These are phyloP conservation scores for Ceratopteris richardii DNA, from an alignment of 75 land plant genomes.

Conservation along the genomic window DNA sequence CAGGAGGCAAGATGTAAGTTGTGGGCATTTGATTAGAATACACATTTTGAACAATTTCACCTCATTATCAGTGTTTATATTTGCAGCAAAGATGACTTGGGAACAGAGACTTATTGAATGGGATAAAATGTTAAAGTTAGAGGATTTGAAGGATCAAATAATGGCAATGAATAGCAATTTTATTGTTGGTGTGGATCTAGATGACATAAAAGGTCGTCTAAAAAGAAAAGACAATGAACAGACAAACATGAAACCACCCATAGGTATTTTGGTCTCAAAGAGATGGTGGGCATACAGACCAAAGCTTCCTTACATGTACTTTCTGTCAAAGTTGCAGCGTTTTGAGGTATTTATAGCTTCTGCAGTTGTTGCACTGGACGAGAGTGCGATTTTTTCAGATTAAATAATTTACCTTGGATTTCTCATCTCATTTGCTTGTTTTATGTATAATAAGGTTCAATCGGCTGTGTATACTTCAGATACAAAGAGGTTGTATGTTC, in stretches of 20 bases:
- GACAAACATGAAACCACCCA: conserved; percentile 12
- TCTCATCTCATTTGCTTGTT: neutral
- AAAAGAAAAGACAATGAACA: conserved; percentile 46
- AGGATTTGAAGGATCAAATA: conserved; percentile 45
- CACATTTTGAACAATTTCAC: neutral
- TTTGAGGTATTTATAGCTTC: conserved; percentile 46
- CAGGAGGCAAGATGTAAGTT: conserved; percentile 18
- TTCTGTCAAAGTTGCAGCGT: conserved; percentile 67
- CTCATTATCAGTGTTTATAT: neutral
- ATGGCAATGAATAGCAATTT: conserved; percentile 43
- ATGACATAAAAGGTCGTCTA: conserved; percentile 60
- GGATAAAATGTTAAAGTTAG: conserved; percentile 53
- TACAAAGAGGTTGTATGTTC: conserved; percentile 58
- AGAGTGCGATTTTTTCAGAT: too few relatives aligned
- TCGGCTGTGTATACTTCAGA: conserved; percentile 79
- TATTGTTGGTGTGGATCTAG: conserved; percentile 58
- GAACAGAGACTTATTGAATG: conserved; percentile 66
- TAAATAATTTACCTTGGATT: too few relatives aligned
- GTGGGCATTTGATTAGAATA: neutral
- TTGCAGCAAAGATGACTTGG: conserved; percentile 39
- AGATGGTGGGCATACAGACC: conserved; percentile 98
- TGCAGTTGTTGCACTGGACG: too few relatives aligned
- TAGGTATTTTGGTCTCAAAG: conserved; percentile 75
- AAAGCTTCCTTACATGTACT: conserved; percentile 83
- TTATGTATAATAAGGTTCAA: conserved; percentile 52